phyloP scores from a whole-genome alignment of 345 rosid species.

The Durio zibethinus region DNA sequence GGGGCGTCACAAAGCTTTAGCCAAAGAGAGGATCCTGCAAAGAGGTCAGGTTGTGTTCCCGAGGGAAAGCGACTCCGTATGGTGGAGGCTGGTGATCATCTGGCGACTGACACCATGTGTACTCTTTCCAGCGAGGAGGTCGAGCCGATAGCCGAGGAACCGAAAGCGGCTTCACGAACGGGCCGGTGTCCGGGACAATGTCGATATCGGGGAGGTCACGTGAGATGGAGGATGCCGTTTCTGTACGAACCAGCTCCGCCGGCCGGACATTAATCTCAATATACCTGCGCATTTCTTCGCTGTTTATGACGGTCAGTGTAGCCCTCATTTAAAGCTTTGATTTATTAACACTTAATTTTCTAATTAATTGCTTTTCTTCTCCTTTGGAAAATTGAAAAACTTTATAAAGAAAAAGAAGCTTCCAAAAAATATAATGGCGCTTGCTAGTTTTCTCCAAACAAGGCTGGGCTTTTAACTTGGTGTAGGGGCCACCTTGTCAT shows the following conservation, averaged over 20 bases:
- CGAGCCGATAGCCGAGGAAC: not conserved
- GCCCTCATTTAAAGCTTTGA: slow-evolving; percentile 40
- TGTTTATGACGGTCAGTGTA: slow-evolving; percentile 87
- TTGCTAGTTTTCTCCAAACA: not conserved
- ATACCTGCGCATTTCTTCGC: slow-evolving; percentile 72
- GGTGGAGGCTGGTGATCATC: slow-evolving; percentile 9
- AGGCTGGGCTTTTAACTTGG: not conserved
- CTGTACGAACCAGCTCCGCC: slow-evolving; percentile 33
- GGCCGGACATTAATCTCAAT: slow-evolving; percentile 32
- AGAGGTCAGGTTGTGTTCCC: slow-evolving; percentile 10
- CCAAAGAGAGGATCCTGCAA: not conserved
- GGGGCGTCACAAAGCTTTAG: slow-evolving; percentile 22
- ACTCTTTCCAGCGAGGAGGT: not conserved
- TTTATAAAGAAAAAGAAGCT: not conserved
- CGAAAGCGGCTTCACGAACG: not conserved
- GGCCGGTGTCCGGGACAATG: slow-evolving; percentile 41
- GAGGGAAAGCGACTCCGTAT: slow-evolving; percentile 26
- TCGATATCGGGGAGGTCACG: slow-evolving; percentile 50
- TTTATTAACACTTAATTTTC: not conserved
- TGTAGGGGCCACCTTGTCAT: slow-evolving; percentile 21
- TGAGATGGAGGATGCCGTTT: slow-evolving; percentile 57
- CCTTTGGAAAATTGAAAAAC: not conserved
- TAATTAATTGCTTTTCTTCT: not conserved
- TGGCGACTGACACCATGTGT: not conserved
- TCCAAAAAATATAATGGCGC: not conserved